Percentiles rank a stretch among this genome's conserved stretches.
These are phyloP conservation scores for Physcia stellaris DNA, from an alignment of 495 filamentous ascomycete species.

Conservation along the genomic window DNA sequence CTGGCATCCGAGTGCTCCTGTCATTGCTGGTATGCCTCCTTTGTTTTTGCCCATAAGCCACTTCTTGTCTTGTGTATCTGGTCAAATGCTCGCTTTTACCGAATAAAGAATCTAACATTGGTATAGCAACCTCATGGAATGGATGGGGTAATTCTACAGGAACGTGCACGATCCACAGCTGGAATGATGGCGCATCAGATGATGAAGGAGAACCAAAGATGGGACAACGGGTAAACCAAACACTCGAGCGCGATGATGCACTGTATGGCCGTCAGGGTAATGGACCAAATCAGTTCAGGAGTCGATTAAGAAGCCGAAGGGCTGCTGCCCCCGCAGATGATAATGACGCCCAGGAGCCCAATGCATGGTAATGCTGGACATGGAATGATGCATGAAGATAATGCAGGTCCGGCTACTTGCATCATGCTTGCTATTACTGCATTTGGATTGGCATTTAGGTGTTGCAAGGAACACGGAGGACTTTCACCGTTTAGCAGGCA, in stretches of 20 bases:
- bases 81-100: neutral
- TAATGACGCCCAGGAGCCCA: too few species aligned
- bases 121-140: conserved; percentile 70
- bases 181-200: conserved; percentile 46
- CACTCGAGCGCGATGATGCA: conserved; percentile 24
- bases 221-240: conserved; percentile 39
- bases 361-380: too few species aligned
- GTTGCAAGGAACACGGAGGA: too few species aligned
- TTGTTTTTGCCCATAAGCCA: neutral
- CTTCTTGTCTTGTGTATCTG: too few species aligned
- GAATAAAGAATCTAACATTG: neutral
- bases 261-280: conserved; percentile 12
- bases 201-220: conserved; percentile 56
- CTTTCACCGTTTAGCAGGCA: too few species aligned
- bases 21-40: conserved; percentile 63
- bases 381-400: too few species aligned
- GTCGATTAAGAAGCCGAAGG: conserved; percentile 12
- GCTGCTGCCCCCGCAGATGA: conserved; percentile 11
- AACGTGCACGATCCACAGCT: conserved; percentile 64
- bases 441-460: too few species aligned
- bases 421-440: too few species aligned
- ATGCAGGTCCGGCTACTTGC: too few species aligned
- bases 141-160: conserved; percentile 54
- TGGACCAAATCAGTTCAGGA: conserved; percentile 4
- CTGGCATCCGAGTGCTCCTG: conserved; percentile 86